Conservation (phyloP, 2,329 filamentous ascomycete species). For the Diaporthe nobilis region DNA sequence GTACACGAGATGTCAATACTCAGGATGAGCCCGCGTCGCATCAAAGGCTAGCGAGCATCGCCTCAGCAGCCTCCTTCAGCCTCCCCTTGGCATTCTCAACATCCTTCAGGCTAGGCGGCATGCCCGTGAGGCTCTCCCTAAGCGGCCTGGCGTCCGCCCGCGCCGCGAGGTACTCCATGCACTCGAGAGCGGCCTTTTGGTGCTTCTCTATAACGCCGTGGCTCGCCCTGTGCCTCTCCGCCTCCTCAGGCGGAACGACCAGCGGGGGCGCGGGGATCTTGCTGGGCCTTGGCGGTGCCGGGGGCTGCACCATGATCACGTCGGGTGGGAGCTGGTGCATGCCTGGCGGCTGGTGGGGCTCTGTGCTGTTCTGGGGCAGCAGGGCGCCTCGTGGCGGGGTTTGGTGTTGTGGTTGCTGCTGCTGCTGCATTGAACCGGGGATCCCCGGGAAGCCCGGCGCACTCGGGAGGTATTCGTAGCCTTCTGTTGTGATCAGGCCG, state of each 20-base stretch:
- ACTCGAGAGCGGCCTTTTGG: conserved; percentile 27
- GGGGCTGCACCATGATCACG: neutral
- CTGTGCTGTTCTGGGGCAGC: neutral
- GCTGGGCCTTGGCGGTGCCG: conserved; percentile 6
- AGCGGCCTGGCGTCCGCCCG: conserved; percentile 17
- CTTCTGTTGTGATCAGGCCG: conserved; percentile 29
- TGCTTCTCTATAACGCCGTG: neutral
- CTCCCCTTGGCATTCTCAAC: conserved; percentile 27
- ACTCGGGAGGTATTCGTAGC: conserved; percentile 33
- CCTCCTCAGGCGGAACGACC: conserved; percentile 29
- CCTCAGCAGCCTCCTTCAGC: conserved; percentile 34
- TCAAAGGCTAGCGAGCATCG: conserved; percentile 5
- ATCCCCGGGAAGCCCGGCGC: neutral
- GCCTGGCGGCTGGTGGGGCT: neutral
- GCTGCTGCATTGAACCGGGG: too few species aligned
- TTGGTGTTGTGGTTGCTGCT: conserved; percentile 7
- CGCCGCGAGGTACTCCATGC: conserved; percentile 30
- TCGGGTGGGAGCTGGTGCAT: neutral
- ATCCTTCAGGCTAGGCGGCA: conserved; percentile 38
- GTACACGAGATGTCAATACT: too few species aligned
- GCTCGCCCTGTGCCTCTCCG: conserved; percentile 4
- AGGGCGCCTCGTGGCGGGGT: neutral
- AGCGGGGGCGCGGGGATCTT: conserved; percentile 24
- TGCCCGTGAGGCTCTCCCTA: conserved; percentile 30
- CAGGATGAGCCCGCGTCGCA: too few species aligned